These are phyloP conservation scores for Fraxinus pennsylvanica DNA, from an alignment of 257 asterid genomes.

Conservation along the genomic window DNA sequence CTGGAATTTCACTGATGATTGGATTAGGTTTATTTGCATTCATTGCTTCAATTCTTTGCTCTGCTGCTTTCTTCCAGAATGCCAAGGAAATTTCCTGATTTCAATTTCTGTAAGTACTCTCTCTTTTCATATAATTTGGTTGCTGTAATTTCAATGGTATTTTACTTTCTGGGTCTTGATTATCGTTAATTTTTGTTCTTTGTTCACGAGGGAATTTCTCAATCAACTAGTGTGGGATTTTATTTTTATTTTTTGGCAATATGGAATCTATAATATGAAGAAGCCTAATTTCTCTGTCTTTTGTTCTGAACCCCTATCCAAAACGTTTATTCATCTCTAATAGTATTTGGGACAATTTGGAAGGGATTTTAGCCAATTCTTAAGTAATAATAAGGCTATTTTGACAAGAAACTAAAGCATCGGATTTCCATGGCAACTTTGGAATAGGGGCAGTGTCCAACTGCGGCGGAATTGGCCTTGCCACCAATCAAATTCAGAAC, in stretches of 20 bases:
- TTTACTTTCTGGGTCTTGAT: not conserved
- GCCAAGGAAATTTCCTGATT: conserved; percentile 72
- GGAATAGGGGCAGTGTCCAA: not conserved
- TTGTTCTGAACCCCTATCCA: not conserved
- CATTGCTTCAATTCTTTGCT: conserved; percentile 83
- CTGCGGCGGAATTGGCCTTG: not conserved
- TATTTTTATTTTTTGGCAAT: no score
- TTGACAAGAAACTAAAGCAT: not conserved
- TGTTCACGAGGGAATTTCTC: not conserved
- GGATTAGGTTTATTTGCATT: conserved; percentile 84
- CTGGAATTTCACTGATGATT: conserved; percentile 80
- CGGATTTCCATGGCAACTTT: not conserved
- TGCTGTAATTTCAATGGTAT: not conserved
- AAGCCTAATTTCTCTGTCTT: not conserved
- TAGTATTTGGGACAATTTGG: not conserved
- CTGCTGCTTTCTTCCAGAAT: conserved; percentile 88
- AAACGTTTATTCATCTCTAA: not conserved
- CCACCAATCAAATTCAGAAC: not conserved
- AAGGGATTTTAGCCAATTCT: no score
- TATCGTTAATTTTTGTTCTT: not conserved
- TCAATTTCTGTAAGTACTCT: conserved; percentile 23
- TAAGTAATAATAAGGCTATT: no score
- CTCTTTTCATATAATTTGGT: not conserved
- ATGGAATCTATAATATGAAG: no score
- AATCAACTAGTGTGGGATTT: not conserved